Percentiles rank a stretch among this genome's conserved stretches.
Conservation (phyloP, 2,329 filamentous ascomycete genomes). For the Tolypocladium album region DNA sequence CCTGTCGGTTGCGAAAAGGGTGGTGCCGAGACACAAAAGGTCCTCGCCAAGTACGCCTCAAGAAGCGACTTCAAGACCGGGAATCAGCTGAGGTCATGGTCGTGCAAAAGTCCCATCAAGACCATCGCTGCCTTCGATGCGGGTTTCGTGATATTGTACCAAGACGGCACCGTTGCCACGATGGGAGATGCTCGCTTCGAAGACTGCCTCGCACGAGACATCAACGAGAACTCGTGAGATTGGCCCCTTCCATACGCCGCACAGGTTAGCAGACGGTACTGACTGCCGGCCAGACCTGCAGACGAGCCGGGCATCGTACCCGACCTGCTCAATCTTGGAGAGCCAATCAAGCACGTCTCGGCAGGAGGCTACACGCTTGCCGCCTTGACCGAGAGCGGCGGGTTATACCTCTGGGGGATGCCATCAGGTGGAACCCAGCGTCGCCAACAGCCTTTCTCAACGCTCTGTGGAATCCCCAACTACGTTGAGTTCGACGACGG, state of each 20-base stretch:
- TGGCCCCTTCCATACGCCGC: not conserved
- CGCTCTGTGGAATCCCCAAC: conserved; percentile 22
- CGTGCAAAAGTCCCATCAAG: conserved; percentile 13
- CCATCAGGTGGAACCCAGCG: conserved; percentile 11
- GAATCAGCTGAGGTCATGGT: conserved; percentile 9
- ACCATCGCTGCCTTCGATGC: conserved; percentile 37
- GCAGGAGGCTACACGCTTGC: conserved; percentile 47
- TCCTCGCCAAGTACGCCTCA: conserved; percentile 12
- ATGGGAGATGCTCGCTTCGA: conserved; percentile 49
- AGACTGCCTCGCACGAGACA: conserved; percentile 43
- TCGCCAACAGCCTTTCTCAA: conserved; percentile 20
- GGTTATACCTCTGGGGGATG: conserved; percentile 52
- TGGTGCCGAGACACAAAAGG: not conserved
- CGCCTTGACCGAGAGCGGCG: conserved; percentile 45
- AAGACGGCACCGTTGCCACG: conserved; percentile 34
- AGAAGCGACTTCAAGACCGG: conserved; percentile 7
- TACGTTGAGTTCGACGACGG: conserved; percentile 36
- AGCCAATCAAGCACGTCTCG: conserved; percentile 41
- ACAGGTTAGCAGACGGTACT: conserved; percentile 1
- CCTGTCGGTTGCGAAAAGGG: not conserved
- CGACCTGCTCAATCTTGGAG: conserved; percentile 38
- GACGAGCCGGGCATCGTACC: conserved; percentile 32
- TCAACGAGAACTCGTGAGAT: conserved; percentile 24
- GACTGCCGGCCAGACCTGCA: conserved; percentile 27
- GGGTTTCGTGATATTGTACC: conserved; percentile 36